These are phyloP conservation scores for Dictyostelium citrinum DNA, from an alignment of 78 protist species.

Conservation along the genomic window DNA sequence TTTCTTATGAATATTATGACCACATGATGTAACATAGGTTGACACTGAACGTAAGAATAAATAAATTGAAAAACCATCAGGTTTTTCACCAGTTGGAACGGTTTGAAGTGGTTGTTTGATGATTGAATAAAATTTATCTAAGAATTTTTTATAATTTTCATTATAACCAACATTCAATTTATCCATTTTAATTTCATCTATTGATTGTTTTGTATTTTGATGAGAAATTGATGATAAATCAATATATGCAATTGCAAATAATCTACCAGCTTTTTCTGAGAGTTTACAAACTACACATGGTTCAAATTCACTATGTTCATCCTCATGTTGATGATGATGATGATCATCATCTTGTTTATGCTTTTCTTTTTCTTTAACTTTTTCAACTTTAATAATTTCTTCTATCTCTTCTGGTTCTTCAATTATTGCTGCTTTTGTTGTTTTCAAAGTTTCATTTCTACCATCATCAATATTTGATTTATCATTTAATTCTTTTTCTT, in stretches of 20 bases:
- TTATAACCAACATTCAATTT: constrained; percentile 6
- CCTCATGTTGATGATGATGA: background rate
- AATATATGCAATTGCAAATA: constrained; percentile 44
- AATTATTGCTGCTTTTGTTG: background rate
- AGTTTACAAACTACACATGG: constrained; percentile 60
- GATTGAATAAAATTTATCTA: background rate
- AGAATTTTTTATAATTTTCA: constrained; percentile 16
- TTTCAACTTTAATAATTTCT: background rate
- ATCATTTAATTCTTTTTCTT: background rate
- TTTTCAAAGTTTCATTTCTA: background rate
- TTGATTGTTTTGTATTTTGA: background rate
- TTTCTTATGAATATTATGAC: constrained; percentile 55
- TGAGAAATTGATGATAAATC: constrained; percentile 28
- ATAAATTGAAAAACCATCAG: background rate
- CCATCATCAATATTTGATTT: background rate
- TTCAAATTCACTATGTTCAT: background rate
- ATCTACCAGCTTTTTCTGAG: constrained; percentile 4
- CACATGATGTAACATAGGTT: constrained; percentile 45
- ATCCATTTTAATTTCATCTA: background rate
- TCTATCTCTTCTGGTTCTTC: background rate
- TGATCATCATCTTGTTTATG: background rate
- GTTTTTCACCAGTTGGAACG: constrained; percentile 6
- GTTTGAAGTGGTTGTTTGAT: constrained; percentile 4
- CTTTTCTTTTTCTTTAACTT: too few species aligned
- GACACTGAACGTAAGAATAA: constrained; percentile 31